A percentile compares a stretch with the other conserved stretches of the same genome.
These are phyloP conservation scores for Mariannaea sp. DNA, from an alignment of 2,329 filamentous ascomycete species.

Conservation along the genomic window DNA sequence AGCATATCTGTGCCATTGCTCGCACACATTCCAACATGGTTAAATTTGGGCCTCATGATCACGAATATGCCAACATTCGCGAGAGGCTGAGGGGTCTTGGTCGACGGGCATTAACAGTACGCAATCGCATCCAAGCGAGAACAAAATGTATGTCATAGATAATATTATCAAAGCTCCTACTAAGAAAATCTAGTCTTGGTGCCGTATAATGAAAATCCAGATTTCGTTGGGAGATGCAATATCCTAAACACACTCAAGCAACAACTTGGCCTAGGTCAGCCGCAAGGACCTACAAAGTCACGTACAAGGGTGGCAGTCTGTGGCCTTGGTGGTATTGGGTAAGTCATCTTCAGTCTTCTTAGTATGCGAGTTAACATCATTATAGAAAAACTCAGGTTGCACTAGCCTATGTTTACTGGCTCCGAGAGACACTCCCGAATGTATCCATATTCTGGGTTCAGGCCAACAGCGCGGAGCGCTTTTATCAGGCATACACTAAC, in stretches of 20 bases:
- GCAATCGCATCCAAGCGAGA: neutral
- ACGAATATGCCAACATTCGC: neutral
- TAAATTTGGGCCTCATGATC: conserved; percentile 32
- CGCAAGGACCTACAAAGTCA: neutral
- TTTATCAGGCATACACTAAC: conserved; percentile 39
- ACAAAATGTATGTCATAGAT: conserved; percentile 14
- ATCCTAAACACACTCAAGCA: conserved; percentile 4
- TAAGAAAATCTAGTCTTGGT: conserved; percentile 18
- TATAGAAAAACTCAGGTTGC: conserved; percentile 24
- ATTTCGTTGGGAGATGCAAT: conserved; percentile 12
- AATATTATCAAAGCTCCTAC: neutral
- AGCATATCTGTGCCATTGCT: conserved; percentile 29
- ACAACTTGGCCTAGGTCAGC: conserved; percentile 8
- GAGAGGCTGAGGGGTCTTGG: conserved; percentile 11
- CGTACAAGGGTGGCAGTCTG: conserved; percentile 12
- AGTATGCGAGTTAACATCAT: neutral
- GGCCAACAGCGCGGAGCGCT: conserved; percentile 36
- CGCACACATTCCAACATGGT: conserved; percentile 35
- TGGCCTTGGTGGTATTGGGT: conserved; percentile 14
- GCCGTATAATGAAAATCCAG: conserved; percentile 14
- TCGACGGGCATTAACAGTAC: neutral
- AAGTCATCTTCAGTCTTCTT: neutral
- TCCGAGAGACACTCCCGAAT: neutral
- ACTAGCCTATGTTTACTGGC: conserved; percentile 24
- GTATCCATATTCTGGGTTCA: conserved; percentile 44